Evolutionary conservation across 148 eudicot genomes (phyloP).

Genomic region (Amaranthus palmeri): DNA sequence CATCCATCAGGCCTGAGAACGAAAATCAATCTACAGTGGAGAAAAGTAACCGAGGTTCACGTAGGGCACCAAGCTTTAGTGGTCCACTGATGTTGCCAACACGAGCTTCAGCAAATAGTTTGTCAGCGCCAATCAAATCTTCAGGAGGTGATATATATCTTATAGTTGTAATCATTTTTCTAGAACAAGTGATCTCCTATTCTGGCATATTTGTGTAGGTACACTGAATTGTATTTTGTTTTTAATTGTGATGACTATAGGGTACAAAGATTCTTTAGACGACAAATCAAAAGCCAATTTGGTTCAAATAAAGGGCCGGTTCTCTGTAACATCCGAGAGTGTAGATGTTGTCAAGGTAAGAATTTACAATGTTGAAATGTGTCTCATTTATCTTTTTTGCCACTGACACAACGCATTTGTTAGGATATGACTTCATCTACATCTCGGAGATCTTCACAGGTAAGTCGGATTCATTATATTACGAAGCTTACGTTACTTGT

Average conservation of each 20-base stretch:
- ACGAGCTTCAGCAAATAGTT: slow-evolving; percentile 95
- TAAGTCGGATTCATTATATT: slow-evolving; percentile 19
- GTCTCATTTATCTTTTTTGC: slow-evolving; percentile 10
- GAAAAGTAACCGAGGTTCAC: slow-evolving; percentile 40
- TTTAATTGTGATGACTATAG: slow-evolving; percentile 28
- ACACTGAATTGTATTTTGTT: slow-evolving; percentile 1
- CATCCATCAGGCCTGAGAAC: slow-evolving; percentile 50
- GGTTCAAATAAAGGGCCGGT: slow-evolving; percentile 93
- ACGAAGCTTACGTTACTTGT: slow-evolving; percentile 1
- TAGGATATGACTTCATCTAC: slow-evolving; percentile 71
- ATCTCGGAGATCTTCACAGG: slow-evolving; percentile 60
- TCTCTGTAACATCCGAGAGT: slow-evolving; percentile 93
- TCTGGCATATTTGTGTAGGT: neutral
- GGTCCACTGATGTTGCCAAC: slow-evolving; percentile 87
- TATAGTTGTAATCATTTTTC: neutral
- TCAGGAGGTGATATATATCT: slow-evolving; percentile 57
- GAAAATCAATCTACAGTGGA: slow-evolving; percentile 52
- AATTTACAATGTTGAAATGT: slow-evolving; percentile 5
- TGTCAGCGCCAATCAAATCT: slow-evolving; percentile 93
- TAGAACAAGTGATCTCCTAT: neutral
- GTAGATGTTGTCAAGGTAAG: slow-evolving; percentile 87
- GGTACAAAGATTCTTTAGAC: slow-evolving; percentile 79
- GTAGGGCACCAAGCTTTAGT: slow-evolving; percentile 83
- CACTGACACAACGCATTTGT: slow-evolving; percentile 32
- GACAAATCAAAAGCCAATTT: slow-evolving; percentile 86